phyloP scores from a whole-genome alignment of 2,329 filamentous ascomycete species.

The Diaporthe sp. region DNA sequence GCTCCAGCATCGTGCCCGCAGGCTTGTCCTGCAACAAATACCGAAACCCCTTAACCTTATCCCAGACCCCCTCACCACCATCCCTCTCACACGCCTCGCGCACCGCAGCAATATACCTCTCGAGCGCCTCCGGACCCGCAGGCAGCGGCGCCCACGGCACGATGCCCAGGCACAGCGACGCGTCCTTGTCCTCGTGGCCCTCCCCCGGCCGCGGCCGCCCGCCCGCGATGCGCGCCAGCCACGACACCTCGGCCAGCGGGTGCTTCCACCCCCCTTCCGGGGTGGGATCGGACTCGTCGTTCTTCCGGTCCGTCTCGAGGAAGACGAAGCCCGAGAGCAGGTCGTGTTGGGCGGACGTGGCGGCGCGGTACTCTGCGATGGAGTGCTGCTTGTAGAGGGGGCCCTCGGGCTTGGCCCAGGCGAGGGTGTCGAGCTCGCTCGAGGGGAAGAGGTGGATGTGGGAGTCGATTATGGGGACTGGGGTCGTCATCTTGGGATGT shows the following conservation, averaged over 20 bases:
- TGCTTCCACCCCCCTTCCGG: conserved; percentile 70
- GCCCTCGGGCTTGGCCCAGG: conserved; percentile 74
- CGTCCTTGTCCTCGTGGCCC: conserved; percentile 66
- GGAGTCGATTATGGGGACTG: conserved; percentile 81
- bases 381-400: conserved; percentile 75
- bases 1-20: conserved; percentile 71
- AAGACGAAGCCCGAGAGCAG: conserved; percentile 80
- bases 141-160: conserved; percentile 90
- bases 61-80: conserved; percentile 73
- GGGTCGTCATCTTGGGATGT: conserved; percentile 33
- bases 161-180: conserved; percentile 73
- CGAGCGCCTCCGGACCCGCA: conserved; percentile 70
- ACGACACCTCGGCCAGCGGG: conserved; percentile 79
- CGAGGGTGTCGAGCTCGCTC: conserved; percentile 73
- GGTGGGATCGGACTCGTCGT: conserved; percentile 58
- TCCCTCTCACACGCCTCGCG: conserved; percentile 56
- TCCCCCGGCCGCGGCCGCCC: conserved; percentile 69
- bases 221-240: conserved; percentile 74
- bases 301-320: conserved; percentile 83
- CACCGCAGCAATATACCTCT: conserved; percentile 74
- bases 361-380: conserved; percentile 70
- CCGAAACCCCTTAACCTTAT: conserved; percentile 80
- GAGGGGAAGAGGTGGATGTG: conserved; percentile 91
- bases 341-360: conserved; percentile 54
- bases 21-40: conserved; percentile 87